Evolutionary conservation across 179 eudicot genomes (phyloP), one percentile per base, ranked within the genome.

Genomic region (Spergularia azorica): DNA sequence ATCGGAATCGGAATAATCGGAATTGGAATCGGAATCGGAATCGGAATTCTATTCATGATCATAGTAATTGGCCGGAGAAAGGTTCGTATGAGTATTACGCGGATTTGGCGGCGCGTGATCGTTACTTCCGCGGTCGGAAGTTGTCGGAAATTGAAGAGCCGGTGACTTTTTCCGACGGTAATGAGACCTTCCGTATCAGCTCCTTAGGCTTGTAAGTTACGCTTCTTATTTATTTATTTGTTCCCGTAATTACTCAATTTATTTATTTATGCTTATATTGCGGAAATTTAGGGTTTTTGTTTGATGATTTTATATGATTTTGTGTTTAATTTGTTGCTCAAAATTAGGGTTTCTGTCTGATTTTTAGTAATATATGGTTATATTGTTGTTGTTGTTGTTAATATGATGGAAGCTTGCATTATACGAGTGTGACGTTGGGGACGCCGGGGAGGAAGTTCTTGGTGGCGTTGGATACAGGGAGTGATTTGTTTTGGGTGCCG

Each of bases 381-480:
- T 58, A 3, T n/a, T 14, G 7, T 60, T 77, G 14, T 56, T 61
- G 66, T 48, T 26, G 32, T 26, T 26, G 32, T 66, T 17, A 67
- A 60, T 43, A 32, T 59, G 62, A 74, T 85, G 71, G 32, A 88
- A 94, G 98, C 81, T 89, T 94, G 87, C 93, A 92, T 77, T 92
- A 94, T 70, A 85, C 95, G 57, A 86, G 86, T 78, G 94, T 94
- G 78, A 80, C 92, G 57, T 71, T 94, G 78, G 98, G 98, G 32
- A 89, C 91, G 41, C 98, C 98, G 0, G 82, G 88, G 63, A 62
- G 75, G 78, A 84, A 80, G 85, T 94, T 90, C 83, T 76, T 92
- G 67, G 98, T 94, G 84, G 97, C 98, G 32, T 87, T 93, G 66
- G 98, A 93, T 79, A 93, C 98, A 0, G 97, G 97, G 39, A 92